Evolutionary conservation across 2,329 filamentous ascomycete species (phyloP), one percentile per base, ranked within the genome.

Genomic region (Aschersonia sp.): DNA sequence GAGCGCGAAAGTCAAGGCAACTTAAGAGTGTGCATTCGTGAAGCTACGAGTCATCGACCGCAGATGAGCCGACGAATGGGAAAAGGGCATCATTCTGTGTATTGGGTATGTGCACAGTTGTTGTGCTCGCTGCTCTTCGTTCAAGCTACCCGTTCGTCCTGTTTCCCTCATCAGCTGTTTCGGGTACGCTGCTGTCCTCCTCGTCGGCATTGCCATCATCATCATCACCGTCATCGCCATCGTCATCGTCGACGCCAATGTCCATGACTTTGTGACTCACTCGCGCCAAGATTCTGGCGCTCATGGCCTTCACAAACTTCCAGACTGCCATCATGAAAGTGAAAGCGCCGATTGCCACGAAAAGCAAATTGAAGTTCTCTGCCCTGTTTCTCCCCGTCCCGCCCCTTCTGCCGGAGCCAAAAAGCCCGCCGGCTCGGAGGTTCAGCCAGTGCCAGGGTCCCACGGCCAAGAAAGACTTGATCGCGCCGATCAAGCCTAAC

Each of bases 21-120:
- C 88, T 95, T 85, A 95, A 94, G 83, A 85, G 85, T 83, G 85
- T 90, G 87, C 87, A 85, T 46, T 9, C 5, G 14, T 14, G 22
- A n/a, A 39, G 35, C 8, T 14, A 42, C 9, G 7, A 29, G 8
- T n/a, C 40, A 42, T 8, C n/a, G 40, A n/a, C 12, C 40, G 14
- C 8, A 7, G 40, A 10, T 9, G n/a, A 9, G 40, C 40, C 40
- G 12, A 7, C 9, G 40, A 42, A 42, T 11, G 22, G 22, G 22
- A 22, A 22, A 22, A 22, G 22, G 22, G 22, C 4, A 22, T 22
- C 22, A 22, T 22, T 22, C 22, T 22, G 22, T 22, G 22, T 22
- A 22, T 22, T 22, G 22, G 22, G 22, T 22, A 22, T 22, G 22
- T 22, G 22, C 22, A 4, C 22, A 22, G 22, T 22, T 22, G 22